Evolutionary conservation across 768 basidiomycete genomes (phyloP), one percentile per base, ranked within the genome.

Genomic region (Boletus tomentosulus): DNA sequence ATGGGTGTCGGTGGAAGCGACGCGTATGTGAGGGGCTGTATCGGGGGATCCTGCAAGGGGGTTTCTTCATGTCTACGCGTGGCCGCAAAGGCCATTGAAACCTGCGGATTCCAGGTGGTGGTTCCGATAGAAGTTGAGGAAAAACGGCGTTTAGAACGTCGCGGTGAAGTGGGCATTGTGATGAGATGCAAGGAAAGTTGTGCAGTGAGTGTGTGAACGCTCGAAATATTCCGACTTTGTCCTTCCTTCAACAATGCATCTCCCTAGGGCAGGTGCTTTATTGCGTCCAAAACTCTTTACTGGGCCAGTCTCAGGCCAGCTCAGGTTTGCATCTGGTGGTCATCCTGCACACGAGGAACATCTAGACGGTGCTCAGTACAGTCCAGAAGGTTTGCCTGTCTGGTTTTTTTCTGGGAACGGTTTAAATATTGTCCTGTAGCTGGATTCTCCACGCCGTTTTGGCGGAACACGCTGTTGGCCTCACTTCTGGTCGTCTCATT

Each of bases 1-100:
- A 86, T 83, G 12, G 88, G 88, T 9, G 87, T 86, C 0, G 87
- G 80, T 4, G 88, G 88, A 39, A 90, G 76, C 0, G 88, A 90
- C 6, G 86, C 78, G 61, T 90, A 90, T 0, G 82, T 76, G 25
- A 83, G 70, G 12, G 79, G 80, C 46, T 71, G 67, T 16, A 39
- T 31, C 3, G 48, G 43, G 1, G 33, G 38, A 30, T 60, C 66
- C 9, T 56, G 54, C 34, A 39, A 43, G 12, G 39, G 30, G 8
- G 34, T 38, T 28, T 22, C 55, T 16, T 69, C 61, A 30, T 43
- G 52, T 10, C 49, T 56, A 43, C 63, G 58, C 39, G 60, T 50
- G 12, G 53, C 43, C 38, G 62, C 19, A 22, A 56, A 37, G 19
- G 51, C 27, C 28, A 50, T 27, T 28, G 62, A 57, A 30, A 46